Evolutionary conservation across 306 rosid genomes (phyloP).

Genomic region (Quercus robur): DNA sequence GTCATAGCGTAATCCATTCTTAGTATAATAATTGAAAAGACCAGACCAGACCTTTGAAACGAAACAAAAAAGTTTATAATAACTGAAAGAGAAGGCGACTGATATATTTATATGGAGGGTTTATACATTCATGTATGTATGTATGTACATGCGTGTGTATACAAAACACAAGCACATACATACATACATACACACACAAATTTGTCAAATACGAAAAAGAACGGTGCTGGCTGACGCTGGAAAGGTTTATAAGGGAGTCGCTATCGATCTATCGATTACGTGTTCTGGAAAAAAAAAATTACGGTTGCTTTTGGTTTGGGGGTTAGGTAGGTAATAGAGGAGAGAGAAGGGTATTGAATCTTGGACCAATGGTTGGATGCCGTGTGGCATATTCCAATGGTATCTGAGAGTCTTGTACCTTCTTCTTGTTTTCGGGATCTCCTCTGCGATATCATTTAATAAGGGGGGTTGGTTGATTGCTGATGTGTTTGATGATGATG

Average conservation of each 20-base stretch:
- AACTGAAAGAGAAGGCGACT: no score
- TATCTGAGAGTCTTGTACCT: neutral
- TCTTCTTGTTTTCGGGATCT: neutral
- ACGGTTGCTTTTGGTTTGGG: neutral
- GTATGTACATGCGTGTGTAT: slow-evolving; percentile 3
- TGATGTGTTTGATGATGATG: no score
- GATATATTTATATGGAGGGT: no score
- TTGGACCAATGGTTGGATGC: neutral
- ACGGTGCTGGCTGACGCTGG: neutral
- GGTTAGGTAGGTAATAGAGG: no score
- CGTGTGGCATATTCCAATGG: neutral
- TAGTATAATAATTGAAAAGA: no score
- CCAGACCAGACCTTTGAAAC: no score
- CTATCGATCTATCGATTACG: neutral
- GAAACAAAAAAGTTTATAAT: no score
- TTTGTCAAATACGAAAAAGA: slow-evolving; percentile 5
- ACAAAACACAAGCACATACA: neutral
- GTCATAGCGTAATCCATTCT: slow-evolving; percentile 8
- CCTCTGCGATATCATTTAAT: neutral
- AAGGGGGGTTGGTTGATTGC: neutral
- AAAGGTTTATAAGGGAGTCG: neutral
- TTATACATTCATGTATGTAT: neutral
- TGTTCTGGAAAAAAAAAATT: neutral
- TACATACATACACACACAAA: neutral
- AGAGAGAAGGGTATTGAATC: neutral